Evolutionary conservation across 306 rosid genomes (phyloP), one percentile per base, ranked within the genome.

Genomic region (Lathyrus aphaca): DNA sequence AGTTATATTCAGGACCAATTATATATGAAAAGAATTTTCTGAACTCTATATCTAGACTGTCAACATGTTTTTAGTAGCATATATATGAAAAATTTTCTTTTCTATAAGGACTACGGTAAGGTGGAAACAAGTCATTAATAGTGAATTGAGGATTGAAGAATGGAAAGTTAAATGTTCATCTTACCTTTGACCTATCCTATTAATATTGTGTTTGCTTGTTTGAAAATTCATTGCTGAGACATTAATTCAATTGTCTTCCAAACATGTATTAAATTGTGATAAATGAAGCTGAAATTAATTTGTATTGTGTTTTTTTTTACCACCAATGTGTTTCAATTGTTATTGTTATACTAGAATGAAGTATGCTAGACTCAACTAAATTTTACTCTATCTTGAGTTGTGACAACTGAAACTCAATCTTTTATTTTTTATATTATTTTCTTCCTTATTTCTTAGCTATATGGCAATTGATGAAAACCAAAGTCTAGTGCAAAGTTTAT

Each of bases 91-190:
- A 14, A 6, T 5, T 8, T 30, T 51, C 62, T 15, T n/a, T 63
- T 39, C 42, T 21, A n/a, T 30, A 29, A 25, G 45, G 62, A 58
- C 44, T 48, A 55, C 14, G 4, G 8, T 54, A 32, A 14, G 65
- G 45, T 68, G 71, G 4, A 60, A 69, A 23, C 66, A 29, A 39
- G 40, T 58, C 48, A 9, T 56, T 15, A 55, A 25, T 69, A 12
- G 46, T 60, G 42, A 74, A 35, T 37, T 66, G 74, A 51, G 17
- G 51, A 66, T 37, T 66, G 74, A 51, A 23, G 51, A 66, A 51
- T 51, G 61, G 73, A 17, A 66, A 71, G 44, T 37, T 21, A 59
- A 75, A 37, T 43, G 66, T 76, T 71, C 64, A 55, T 55, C 37
- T n/a, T 27, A 66, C 38, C 39, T 76, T 45, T 64, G 49, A 45